A percentile compares a stretch with the other conserved stretches of the same genome.
Evolutionary conservation across 2,329 filamentous ascomycete genomes (phyloP).

Genomic region (Emergomyces pasteurianus): DNA sequence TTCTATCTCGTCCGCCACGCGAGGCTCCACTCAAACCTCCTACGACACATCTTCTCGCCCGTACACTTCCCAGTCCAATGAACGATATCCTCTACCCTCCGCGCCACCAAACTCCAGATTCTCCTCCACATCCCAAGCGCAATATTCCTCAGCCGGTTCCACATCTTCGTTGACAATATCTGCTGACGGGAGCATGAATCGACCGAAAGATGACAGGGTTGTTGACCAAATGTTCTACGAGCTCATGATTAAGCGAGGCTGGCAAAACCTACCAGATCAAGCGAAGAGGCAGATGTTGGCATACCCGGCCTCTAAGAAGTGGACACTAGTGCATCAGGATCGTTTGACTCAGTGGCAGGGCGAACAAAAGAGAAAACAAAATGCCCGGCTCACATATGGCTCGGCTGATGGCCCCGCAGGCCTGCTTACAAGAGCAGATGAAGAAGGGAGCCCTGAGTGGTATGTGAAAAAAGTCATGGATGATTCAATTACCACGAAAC

Average conservation of each 20-base stretch:
- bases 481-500: conserved; percentile 82
- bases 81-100: conserved; percentile 20
- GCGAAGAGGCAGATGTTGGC: conserved; percentile 91
- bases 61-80: conserved; percentile 26
- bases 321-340: conserved; percentile 94
- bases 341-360: conserved; percentile 86
- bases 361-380: conserved; percentile 76
- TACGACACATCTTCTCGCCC: conserved; percentile 40
- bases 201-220: conserved; percentile 49
- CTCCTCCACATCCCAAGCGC: conserved; percentile 28
- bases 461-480: conserved; percentile 96
- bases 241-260: conserved; percentile 94
- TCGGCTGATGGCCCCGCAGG: conserved; percentile 52
- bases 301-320: conserved; percentile 90
- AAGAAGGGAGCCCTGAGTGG: conserved; percentile 95
- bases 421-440: conserved; percentile 68
- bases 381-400: conserved; percentile 57
- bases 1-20: conserved; percentile 45
- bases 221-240: conserved; percentile 87
- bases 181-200: conserved; percentile 12
- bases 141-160: conserved; percentile 34
- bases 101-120: conserved; percentile 27
- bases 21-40: conserved; percentile 45
- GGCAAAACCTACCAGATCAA: conserved; percentile 93
- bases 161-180: conserved; percentile 32